These are phyloP conservation scores for Simmondsia chinensis DNA, from an alignment of 148 eudicot genomes.

Conservation along the genomic window DNA sequence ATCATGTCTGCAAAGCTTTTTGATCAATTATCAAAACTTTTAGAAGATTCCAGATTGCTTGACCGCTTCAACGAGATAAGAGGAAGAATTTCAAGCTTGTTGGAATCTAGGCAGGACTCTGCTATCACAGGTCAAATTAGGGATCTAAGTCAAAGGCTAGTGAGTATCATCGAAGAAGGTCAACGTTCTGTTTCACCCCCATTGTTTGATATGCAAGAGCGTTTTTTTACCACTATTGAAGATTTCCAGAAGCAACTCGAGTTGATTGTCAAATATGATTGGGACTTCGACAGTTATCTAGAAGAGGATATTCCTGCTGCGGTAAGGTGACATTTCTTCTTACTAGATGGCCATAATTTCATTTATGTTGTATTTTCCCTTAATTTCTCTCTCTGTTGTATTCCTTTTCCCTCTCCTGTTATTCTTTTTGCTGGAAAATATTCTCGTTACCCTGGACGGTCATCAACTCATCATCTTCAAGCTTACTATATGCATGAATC, in stretches of 20 bases:
- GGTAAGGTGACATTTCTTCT: conserved; percentile 87
- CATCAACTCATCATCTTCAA: too few species aligned
- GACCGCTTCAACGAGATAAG: conserved; percentile 61
- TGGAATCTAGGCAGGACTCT: conserved; percentile 61
- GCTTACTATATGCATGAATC: too few species aligned
- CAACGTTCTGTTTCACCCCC: conserved; percentile 88
- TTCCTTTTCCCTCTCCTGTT: not conserved
- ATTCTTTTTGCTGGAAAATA: not conserved
- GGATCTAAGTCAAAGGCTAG: conserved; percentile 81
- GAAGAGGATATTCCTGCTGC: conserved; percentile 96
- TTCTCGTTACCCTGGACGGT: too few species aligned
- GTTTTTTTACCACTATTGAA: conserved; percentile 58
- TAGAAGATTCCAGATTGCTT: conserved; percentile 57
- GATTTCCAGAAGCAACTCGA: conserved; percentile 94
- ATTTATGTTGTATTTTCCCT: conserved; percentile 1
- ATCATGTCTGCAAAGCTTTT: conserved; percentile 62
- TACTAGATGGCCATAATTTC: conserved; percentile 14
- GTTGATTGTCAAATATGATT: conserved; percentile 82
- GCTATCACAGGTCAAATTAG: conserved; percentile 56
- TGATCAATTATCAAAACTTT: conserved; percentile 70
- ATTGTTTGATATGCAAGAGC: conserved; percentile 71
- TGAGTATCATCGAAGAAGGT: conserved; percentile 78
- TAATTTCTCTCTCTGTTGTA: too few species aligned
- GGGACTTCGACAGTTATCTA: conserved; percentile 94
- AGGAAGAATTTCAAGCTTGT: conserved; percentile 48